Base-by-base conservation (phyloP, 2,329 filamentous ascomycete genomes). In the Fonsecaea pugnacius region DNA sequence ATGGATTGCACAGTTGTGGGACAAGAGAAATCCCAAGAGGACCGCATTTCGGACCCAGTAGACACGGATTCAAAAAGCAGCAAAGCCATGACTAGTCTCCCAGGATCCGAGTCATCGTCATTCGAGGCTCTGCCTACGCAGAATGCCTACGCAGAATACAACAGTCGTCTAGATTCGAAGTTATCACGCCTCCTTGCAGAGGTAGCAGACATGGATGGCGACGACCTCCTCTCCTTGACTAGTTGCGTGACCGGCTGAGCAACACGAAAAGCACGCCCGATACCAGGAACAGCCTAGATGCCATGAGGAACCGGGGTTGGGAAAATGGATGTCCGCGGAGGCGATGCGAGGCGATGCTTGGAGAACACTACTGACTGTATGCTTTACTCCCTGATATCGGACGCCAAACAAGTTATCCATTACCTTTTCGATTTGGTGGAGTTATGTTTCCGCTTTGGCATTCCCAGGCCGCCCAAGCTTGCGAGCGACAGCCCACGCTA, bases 401-500 rank as follows among this genome's bases (percentile, higher is more conserved):
- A 27, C 43, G 43, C 43, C 18, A 48, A 18, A 27, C 43, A 14
- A 9, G 4, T 48, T 10, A 48, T 46, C 40, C 40, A 46, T 3
- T 21, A 21, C n/a, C 8, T 46, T 46, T 46, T 21, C 40, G 12
- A 43, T 18, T 21, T 10, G 43, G 43, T 48, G 43, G 43, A 48
- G 43, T 48, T 48, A 12, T 48, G 18, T 48, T 48, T 48, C 43
- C 43, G 21, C 43, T 24, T 24, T 48, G 43, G 18, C 40, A 46
- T 6, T 21, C 10, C 12, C 40, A 21, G 21, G 8, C n/a, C 40
- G n/a, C 10, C 40, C 40, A 46, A 2, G n/a, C 8, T 21, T 21
- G 40, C 40, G 18, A 46, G 40, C n/a, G n/a, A 10, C 40, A 46
- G 7, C 40, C 4, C 4, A 14, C 36, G 5, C 36, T 38, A 14